Evolutionary conservation across 1,139 yeast species (phyloP).

Genomic region (Debaryomycetaceae sp.): DNA sequence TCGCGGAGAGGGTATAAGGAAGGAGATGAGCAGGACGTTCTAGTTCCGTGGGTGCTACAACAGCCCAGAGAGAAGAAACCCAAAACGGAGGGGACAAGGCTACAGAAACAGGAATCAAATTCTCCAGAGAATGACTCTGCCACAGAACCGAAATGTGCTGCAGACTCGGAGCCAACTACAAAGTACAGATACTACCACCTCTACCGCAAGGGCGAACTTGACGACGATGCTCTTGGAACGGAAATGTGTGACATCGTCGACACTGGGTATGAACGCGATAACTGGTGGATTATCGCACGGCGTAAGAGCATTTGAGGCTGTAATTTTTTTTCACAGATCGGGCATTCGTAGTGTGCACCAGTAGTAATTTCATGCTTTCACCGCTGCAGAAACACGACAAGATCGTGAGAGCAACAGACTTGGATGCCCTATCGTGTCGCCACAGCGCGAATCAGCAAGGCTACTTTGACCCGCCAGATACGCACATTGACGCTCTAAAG

Average conservation of each 20-base stretch:
- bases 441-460: slow-evolving; percentile 42
- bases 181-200: slow-evolving; percentile 83
- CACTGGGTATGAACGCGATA: slow-evolving; percentile 84
- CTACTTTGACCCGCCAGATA: slow-evolving; percentile 44
- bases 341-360: no score
- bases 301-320: slow-evolving; percentile 5
- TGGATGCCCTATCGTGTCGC: slow-evolving; percentile 76
- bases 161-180: slow-evolving; percentile 27
- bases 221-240: slow-evolving; percentile 53
- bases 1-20: slow-evolving; percentile 82
- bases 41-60: slow-evolving; percentile 89
- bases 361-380: slow-evolving; percentile 30
- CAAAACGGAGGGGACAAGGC: slow-evolving; percentile 3
- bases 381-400: slow-evolving; percentile 33
- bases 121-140: slow-evolving; percentile 3
- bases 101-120: slow-evolving; percentile 2
- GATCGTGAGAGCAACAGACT: slow-evolving; percentile 61
- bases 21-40: slow-evolving; percentile 85
- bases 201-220: slow-evolving; percentile 74
- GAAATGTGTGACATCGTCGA: slow-evolving; percentile 53
- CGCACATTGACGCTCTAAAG: slow-evolving; percentile 32
- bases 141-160: slow-evolving; percentile 6
- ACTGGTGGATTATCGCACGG: slow-evolving; percentile 65
- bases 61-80: slow-evolving; percentile 18
- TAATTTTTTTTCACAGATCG: neutral